A percentile compares a stretch with the other conserved stretches of the same genome.
These are phyloP conservation scores for Nemania diffusa DNA, from an alignment of 2,329 filamentous ascomycete genomes.

Conservation along the genomic window DNA sequence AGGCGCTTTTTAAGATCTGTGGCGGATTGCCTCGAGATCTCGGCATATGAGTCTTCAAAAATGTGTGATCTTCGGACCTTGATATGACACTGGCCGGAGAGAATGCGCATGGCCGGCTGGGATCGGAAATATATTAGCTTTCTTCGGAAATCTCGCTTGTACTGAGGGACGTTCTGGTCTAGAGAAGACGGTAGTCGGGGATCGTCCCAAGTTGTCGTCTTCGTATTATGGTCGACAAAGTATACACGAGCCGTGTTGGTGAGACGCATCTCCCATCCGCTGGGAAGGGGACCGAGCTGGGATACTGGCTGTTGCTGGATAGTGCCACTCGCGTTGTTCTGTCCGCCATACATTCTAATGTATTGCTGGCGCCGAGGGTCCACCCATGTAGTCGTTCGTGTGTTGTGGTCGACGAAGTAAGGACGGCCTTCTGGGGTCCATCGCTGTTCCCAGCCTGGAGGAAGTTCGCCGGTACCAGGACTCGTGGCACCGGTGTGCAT, in stretches of 20 bases:
- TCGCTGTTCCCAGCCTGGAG: conserved; percentile 94
- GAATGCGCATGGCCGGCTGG: conserved; percentile 93
- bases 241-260: conserved; percentile 98
- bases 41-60: conserved; percentile 98
- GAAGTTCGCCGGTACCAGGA: conserved; percentile 92
- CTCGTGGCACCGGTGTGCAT: conserved; percentile 96
- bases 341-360: conserved; percentile 94
- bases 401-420: conserved; percentile 99
- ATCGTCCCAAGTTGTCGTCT: conserved; percentile 99
- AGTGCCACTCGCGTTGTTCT: conserved; percentile 83
- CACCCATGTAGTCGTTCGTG: conserved; percentile 97
- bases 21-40: conserved; percentile 96
- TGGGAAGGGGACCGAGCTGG: conserved; percentile 92
- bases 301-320: conserved; percentile 98
- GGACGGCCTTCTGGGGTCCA: conserved; percentile 93
- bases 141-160: conserved; percentile 97
- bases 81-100: conserved; percentile 96
- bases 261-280: conserved; percentile 99
- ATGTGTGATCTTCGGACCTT: conserved; percentile 97
- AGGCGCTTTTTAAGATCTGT: conserved; percentile 96
- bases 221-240: conserved; percentile 99
- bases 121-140: conserved; percentile 99
- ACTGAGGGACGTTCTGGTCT: conserved; percentile 98
- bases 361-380: conserved; percentile 97
- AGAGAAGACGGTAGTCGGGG: conserved; percentile 93